phyloP scores from a whole-genome alignment of 2,329 filamentous ascomycete species.

The Colletotrichum coccodes region DNA sequence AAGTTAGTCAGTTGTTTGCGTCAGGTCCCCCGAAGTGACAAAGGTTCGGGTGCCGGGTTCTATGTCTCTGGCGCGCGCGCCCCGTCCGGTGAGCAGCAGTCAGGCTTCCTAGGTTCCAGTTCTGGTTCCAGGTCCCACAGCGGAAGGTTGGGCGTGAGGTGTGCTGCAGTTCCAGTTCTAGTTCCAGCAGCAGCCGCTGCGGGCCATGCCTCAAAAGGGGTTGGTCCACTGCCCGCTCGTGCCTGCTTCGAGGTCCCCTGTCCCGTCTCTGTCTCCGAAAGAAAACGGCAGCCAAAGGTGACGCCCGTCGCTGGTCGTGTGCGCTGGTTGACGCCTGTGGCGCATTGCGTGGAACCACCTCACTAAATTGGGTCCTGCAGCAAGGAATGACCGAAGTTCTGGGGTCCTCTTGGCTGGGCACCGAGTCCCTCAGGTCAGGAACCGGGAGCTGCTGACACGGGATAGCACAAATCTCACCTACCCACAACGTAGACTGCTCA shows the following conservation, averaged over 20 bases:
- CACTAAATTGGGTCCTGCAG: neutral
- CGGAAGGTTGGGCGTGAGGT: neutral
- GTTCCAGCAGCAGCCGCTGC: neutral
- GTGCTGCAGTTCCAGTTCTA: neutral
- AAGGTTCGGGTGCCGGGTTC: neutral
- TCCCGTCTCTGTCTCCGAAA: neutral
- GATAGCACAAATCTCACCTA: no score
- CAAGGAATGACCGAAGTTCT: conserved; percentile 7
- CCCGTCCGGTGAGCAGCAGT: neutral
- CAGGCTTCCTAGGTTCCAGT: no score
- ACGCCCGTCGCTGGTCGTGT: neutral
- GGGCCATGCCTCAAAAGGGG: neutral
- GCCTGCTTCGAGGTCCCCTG: conserved; percentile 1
- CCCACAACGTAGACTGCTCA: no score
- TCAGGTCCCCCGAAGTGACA: neutral
- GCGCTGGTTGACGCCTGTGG: neutral
- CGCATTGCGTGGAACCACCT: conserved; percentile 11
- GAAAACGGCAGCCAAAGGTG: neutral
- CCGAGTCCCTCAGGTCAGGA: neutral
- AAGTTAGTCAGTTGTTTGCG: conserved; percentile 15
- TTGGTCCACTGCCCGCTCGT: neutral
- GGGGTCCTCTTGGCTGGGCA: neutral
- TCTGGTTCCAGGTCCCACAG: neutral
- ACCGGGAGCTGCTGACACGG: neutral
- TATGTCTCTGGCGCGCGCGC: neutral